Conservation (phyloP, 495 filamentous ascomycete species). For the Cercophora samala region DNA sequence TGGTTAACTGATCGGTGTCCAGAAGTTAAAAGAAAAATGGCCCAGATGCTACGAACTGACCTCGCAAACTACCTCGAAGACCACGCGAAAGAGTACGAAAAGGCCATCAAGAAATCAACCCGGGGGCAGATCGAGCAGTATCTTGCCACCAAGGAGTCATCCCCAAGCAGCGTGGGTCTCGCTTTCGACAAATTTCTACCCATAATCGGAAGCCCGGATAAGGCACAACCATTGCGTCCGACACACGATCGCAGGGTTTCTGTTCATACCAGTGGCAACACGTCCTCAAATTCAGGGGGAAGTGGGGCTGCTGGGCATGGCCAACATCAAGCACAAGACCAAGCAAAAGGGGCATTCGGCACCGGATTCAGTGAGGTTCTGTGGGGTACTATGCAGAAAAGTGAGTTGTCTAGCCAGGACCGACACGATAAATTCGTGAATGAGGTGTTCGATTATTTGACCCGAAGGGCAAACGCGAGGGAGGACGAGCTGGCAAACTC, state of each 20-base stretch:
- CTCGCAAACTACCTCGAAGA: neutral
- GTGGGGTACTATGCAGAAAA: neutral
- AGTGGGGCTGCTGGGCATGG: neutral
- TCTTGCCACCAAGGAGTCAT: no score
- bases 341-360: neutral
- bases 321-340: neutral
- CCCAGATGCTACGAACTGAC: neutral
- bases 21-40: neutral
- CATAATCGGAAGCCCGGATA: neutral
- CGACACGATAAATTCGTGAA: neutral
- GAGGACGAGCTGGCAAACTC: neutral
- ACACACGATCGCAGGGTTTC: neutral
- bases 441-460: neutral
- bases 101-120: neutral
- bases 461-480: neutral
- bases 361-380: neutral
- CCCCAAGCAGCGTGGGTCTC: neutral
- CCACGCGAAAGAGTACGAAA: neutral
- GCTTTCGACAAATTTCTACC: neutral
- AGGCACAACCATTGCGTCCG: neutral
- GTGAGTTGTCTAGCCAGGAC: neutral
- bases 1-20: neutral
- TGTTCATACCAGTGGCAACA: neutral
- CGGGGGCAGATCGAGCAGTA: neutral
- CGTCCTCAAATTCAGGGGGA: neutral